Evolutionary conservation across 2,329 filamentous ascomycete species (phyloP).

Genomic region (Coniella lustricola): DNA sequence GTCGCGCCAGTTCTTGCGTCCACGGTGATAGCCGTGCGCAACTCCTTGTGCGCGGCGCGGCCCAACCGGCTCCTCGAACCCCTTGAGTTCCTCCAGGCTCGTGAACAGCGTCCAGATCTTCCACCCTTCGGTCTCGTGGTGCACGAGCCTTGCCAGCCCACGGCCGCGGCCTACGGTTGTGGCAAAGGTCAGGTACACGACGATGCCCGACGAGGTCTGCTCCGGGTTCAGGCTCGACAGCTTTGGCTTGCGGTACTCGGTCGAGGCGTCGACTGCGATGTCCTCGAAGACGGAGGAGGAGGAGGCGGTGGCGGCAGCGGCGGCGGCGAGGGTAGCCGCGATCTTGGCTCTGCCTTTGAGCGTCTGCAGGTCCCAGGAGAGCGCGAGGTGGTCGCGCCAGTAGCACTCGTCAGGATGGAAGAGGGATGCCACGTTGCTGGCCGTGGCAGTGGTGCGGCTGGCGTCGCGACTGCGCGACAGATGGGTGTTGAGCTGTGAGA

Average conservation of each 20-base stretch:
- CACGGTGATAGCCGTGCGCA: constrained; percentile 43
- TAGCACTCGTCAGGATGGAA: constrained; percentile 41
- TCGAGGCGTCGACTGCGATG: constrained; percentile 39
- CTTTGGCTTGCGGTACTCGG: constrained; percentile 36
- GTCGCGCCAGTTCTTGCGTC: constrained; percentile 53
- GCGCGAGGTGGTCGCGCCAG: constrained; percentile 52
- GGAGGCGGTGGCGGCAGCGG: too few species aligned
- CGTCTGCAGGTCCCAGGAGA: constrained; percentile 51
- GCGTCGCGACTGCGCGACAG: too few species aligned
- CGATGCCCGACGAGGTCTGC: constrained; percentile 44
- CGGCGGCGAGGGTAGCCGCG: constrained; percentile 29
- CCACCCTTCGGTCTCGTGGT: constrained; percentile 38
- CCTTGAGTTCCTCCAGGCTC: constrained; percentile 45
- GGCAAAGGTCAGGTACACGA: constrained; percentile 48
- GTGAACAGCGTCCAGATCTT: constrained; percentile 61
- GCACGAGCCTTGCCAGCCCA: constrained; percentile 47
- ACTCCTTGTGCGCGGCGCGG: constrained; percentile 47
- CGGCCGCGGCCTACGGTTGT: constrained; percentile 47
- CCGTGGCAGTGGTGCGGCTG: constrained; percentile 25
- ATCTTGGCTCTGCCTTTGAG: constrained; percentile 37
- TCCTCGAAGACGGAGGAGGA: constrained; percentile 34
- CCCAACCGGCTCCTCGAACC: constrained; percentile 42
- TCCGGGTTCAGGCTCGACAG: constrained; percentile 40
- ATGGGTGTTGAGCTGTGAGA: constrained; percentile 34
- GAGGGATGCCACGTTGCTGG: constrained; percentile 21